Evolutionary conservation across 2,329 filamentous ascomycete genomes (phyloP), one percentile per base, ranked within the genome.

Genomic region (Colletotrichum caudatum): DNA sequence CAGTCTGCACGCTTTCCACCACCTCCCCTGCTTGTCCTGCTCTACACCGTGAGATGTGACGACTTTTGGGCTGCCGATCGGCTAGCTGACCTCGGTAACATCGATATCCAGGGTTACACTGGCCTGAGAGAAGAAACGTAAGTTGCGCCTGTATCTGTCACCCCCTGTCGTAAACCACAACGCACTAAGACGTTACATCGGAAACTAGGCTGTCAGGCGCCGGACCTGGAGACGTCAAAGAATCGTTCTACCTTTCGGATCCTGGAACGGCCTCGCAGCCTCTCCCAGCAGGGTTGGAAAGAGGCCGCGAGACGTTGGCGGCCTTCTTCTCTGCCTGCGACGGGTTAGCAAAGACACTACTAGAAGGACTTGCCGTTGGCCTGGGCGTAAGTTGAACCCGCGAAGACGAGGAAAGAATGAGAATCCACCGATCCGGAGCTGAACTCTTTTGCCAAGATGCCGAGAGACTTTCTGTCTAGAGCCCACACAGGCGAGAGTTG

Each of bases 341-440:
- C 16, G 16, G 16, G 3, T 48, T 73, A 16, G 66, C 71, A 6
- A 71, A 68, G 50, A 73, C 50, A 1, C 44, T 74, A 12, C 26
- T 74, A 26, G 64, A 71, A 39, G 73, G 63, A 1, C 92, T 98
- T 58, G 94, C 92, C 44, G 84, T 92, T 8, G 95, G 94, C 0
- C 87, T 98, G 0, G 86, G 88, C 67, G 91, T 92, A 81, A 70
- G 80, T 76, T 11, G 12, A 50, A 20, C 18, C n/a, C 44, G 2
- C 23, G 26, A 48, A 14, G 14, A 16, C 16, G 4, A 5, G 5
- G 8, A 20, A 44, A 50, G 56, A 6, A 11, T 8, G 26, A 11
- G 46, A 39, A n/a, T 14, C 11, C 7, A 33, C 5, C 8, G 14
- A n/a, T 8, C 26, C 14, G n/a, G 63, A 58, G 48, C 66, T 64